Base-by-base conservation (phyloP, 2,329 filamentous ascomycete species). In the Ophiostoma ips region DNA sequence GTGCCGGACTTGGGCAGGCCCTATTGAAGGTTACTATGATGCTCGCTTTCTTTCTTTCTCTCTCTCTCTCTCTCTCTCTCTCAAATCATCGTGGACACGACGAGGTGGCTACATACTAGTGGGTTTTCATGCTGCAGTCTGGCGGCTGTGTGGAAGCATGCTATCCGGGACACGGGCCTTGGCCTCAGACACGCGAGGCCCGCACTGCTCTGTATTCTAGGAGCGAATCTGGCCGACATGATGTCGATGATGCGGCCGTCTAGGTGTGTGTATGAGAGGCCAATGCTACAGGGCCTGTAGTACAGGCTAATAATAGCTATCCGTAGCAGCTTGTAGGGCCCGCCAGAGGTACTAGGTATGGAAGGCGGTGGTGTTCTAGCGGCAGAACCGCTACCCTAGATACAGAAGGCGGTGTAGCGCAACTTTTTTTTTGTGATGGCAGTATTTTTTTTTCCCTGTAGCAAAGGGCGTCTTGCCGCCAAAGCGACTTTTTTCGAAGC, bases 111-210 rank as follows among this genome's bases (percentile, higher is more conserved):
- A 58, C 70, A 59, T 69, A 94, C 89, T 62, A 95, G 66, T 4
- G 89, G 89, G 58, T 95, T 95, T 58, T 95, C 89, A 81, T 95
- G 89, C 50, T 70, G 71, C 31, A 83, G 63, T 16, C n/a, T 30
- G 57, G 31, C 70, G 63, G 30, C 72, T 58, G 3, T 75, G 11
- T 81, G 82, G 58, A 87, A 63, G 6, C 15, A 30, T 9, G 24
- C 30, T 30, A 6, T 31, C 10, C 6, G 40, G 16, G 15, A 43
- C 13, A n/a, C 21, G 15, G 16, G 40, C 11, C 40, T 31, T 15
- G 16, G 40, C 11, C 40, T 31, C 24, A 31, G n/a, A 18, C 15
- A 43, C 2, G 3, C 30, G 7, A 31, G n/a, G n/a, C n/a, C 21
- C 6, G 19, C 24, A 5, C 15, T 16, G 24, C 24, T 31, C 24